Base-by-base conservation (phyloP, 164 flowering plant genomes). In the Vitis labrusca region DNA sequence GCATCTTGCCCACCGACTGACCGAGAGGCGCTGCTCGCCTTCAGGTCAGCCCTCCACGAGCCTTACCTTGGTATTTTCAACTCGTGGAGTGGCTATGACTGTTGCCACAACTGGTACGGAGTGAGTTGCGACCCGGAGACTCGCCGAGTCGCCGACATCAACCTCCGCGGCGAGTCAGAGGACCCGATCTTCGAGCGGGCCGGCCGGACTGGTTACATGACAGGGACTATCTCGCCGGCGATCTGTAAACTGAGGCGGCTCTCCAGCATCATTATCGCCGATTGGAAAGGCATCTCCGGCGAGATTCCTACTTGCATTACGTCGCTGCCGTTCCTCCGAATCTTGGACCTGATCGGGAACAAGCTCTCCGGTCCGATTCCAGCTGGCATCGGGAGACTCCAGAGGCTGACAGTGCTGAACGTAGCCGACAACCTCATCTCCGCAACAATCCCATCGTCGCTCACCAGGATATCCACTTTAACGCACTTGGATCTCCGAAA, bases 151-250 rank as follows among this genome's bases (percentile, higher is more conserved):
- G 92, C 89, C 27, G 98, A 87, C 58, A 80, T 94, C 62, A 88
- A 67, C 79, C 89, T 94, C 49, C 87, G 98, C 0, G 98, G 97
- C 60, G 97, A 92, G 71, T 86, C 97, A 2, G 94, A 92, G 71
- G 97, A 92, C 32, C 95, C 93, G 8, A 84, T 91, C 47, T 86
- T 85, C 80, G 73, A 87, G 15, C 70, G 73, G 30, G 82, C 93
- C 10, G 78, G 71, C 65, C 86, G 88, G 14, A 64, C 97, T 63
- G 97, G 98, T 1, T 82, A 66, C 84, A 94, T 94, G 97, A 87
- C 91, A 58, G 98, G 98, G 0, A 10, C 65, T 0, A 88, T 94
- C 79, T 92, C 98, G 0, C 92, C 95, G 8, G 78, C 82, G 0
- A 78, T 92, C 58, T 94, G 98, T 71, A 73, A 70, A 47, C 89